phyloP scores from a whole-genome alignment of 1,139 yeast genomes.

The Petasospora fabianii region DNA sequence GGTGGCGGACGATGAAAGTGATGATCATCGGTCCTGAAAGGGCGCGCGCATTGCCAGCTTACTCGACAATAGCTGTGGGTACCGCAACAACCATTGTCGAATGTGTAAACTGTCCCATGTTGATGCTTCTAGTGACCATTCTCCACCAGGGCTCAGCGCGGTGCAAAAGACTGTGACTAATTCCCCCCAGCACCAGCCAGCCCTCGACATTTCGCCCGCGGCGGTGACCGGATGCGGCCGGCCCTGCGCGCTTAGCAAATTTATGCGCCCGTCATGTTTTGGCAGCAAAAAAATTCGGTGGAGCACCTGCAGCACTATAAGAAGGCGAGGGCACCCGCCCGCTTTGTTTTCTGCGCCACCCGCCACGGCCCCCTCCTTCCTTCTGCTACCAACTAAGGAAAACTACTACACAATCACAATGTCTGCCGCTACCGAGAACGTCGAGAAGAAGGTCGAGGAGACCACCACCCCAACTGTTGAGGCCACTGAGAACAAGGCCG shows the following conservation, averaged over 20 bases:
- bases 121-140: too few relatives aligned
- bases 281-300: conserved; percentile 3
- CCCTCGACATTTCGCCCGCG: too few relatives aligned
- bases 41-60: too few relatives aligned
- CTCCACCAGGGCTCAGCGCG: too few relatives aligned
- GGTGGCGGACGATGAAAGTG: too few relatives aligned
- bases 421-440: conserved; percentile 22
- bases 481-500: conserved; percentile 17
- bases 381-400: neutral
- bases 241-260: conserved; percentile 2
- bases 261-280: conserved; percentile 3
- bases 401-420: conserved; percentile 9
- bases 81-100: too few relatives aligned
- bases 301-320: conserved; percentile 3
- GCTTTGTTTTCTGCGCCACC: neutral
- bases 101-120: too few relatives aligned
- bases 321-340: conserved; percentile 5
- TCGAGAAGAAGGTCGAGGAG: conserved; percentile 24
- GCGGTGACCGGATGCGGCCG: conserved; percentile 1
- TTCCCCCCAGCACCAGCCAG: too few relatives aligned
- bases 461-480: conserved; percentile 20
- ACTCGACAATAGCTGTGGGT: too few relatives aligned
- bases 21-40: too few relatives aligned
- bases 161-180: too few relatives aligned
- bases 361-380: neutral